These are phyloP conservation scores for Backusella westeae DNA, from an alignment of 192 early-diverging fungal genomes.

Conservation along the genomic window DNA sequence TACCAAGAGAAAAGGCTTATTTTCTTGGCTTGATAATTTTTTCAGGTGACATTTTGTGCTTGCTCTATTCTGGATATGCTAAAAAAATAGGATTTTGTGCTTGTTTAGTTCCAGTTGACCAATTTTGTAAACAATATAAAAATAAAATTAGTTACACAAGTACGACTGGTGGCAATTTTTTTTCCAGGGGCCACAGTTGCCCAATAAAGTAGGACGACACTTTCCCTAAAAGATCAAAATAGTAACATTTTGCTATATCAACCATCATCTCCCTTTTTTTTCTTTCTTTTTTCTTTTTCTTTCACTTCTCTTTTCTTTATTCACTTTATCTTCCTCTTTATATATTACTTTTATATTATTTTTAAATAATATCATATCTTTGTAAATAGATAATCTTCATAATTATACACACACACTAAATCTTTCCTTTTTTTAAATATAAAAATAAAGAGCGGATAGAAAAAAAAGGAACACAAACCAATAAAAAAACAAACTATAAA, in stretches of 20 bases:
- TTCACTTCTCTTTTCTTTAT: constrained; percentile 11
- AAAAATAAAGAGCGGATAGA: neutral
- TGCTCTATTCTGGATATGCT: neutral
- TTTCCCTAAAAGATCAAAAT: constrained; percentile 17
- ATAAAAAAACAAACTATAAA: neutral
- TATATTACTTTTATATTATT: constrained; percentile 5
- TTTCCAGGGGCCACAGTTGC: constrained; percentile 9
- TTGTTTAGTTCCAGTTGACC: constrained; percentile 9
- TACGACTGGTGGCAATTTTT: constrained; percentile 24
- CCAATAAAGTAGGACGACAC: constrained; percentile 13
- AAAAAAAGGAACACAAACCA: neutral
- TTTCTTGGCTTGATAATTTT: neutral
- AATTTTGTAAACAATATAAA: constrained; percentile 16
- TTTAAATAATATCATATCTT: neutral
- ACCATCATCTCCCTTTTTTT: constrained; percentile 10
- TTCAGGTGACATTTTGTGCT: neutral
- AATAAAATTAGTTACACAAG: constrained; percentile 25
- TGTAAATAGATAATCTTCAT: neutral
- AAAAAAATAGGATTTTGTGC: neutral
- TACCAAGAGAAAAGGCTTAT: neutral
- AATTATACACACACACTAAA: neutral
- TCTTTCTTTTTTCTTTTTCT: constrained; percentile 3
- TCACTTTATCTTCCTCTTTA: neutral
- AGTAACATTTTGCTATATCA: constrained; percentile 16
- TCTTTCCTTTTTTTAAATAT: neutral